Evolutionary conservation across 148 eudicot genomes (phyloP), one percentile per base, ranked within the genome.

Genomic region (Chenopodium album): DNA sequence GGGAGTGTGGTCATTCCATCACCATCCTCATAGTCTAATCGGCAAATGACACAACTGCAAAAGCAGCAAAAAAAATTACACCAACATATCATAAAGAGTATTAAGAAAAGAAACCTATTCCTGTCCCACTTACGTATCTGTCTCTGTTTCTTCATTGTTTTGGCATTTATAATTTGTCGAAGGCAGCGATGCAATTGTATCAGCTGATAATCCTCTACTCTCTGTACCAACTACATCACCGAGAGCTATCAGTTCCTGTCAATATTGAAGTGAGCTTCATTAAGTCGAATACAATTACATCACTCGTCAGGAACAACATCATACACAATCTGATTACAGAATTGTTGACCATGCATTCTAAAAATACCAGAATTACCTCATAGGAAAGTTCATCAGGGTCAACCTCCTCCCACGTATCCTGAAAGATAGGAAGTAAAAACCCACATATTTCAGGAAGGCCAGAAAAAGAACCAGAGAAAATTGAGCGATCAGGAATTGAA

Each of bases 361-460:
- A 52, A 28, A 72, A 64, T 11, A 83, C 17, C 75, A 32, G 64
- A 79, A 63, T 83, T 93, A 95, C 99, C 92, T 96, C 99, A 41
- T 96, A 96, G 34, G 97, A 96, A 75, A 96, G 87, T 84, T 96
- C 98, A 85, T 96, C 99, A 4, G 99, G 98, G 85, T 96, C 98
- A 84, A 94, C 94, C 78, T 92, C 98, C 82, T 93, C 97, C 98
- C 97, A 96, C 32, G 93, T 81, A 85, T 95, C 98, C 98, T 95
- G 88, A 71, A 88, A 29, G 54, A 37, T 68, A 34, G 54, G n/a
- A 56, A 75, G 37, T 76, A 67, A 68, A 34, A 37, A 82, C 28
- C 28, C 46, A 71, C n/a, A 81, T 75, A 17, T 46, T 48, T 81
- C 64, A 84, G 71, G 70, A 37, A 72, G 75, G 29, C 7, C 75